Percentiles rank a stretch among this genome's conserved stretches.
Evolutionary conservation across 495 filamentous ascomycete genomes (phyloP).

Genomic region (Hapsidospora chrysogenum): DNA sequence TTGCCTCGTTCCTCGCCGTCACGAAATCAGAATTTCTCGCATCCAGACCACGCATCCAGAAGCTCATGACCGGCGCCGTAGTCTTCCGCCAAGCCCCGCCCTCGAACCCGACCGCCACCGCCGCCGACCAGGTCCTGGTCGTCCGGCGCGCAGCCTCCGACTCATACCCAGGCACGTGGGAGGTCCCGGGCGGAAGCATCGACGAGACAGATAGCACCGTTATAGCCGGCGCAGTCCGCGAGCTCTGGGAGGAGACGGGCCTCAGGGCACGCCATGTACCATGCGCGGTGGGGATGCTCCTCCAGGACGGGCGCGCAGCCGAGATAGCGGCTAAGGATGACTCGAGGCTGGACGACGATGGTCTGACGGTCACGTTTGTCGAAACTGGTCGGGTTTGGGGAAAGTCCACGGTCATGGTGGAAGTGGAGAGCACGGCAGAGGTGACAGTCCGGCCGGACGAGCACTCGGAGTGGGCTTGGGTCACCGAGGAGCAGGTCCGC

Average conservation of each 20-base stretch:
- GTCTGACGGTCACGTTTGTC: constrained; percentile 9
- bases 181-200: constrained; percentile 22
- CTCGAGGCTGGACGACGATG: constrained; percentile 4
- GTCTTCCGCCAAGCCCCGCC: neutral
- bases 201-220: constrained; percentile 23
- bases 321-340: constrained; percentile 5
- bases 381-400: neutral
- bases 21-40: no score
- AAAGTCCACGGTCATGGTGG: constrained; percentile 14
- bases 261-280: constrained; percentile 12
- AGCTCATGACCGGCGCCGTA: constrained; percentile 2
- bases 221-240: constrained; percentile 19
- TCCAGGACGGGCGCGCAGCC: neutral
- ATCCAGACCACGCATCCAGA: neutral
- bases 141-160: neutral
- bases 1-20: no score
- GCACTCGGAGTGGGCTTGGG: constrained; percentile 11
- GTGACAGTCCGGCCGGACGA: constrained; percentile 10
- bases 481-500: constrained; percentile 10
- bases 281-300: constrained; percentile 7
- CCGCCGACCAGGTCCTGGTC: constrained; percentile 1
- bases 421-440: constrained; percentile 3
- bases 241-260: constrained; percentile 26
- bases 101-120: neutral
- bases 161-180: constrained; percentile 11